Evolutionary conservation across 768 basidiomycete species (phyloP).

Genomic region (Leccinum uliginosum): DNA sequence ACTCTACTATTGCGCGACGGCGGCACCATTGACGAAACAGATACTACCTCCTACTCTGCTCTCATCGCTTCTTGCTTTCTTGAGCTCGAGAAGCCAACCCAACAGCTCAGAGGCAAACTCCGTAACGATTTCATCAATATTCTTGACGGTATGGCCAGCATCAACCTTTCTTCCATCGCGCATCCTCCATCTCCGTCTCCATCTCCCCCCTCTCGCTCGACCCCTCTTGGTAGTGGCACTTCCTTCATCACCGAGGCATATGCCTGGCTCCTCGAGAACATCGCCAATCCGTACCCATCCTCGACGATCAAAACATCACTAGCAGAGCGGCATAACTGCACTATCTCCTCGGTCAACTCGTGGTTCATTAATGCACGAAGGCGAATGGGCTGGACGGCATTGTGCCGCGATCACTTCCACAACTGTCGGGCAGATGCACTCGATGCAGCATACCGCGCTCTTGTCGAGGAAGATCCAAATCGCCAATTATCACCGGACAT

Average conservation of each 20-base stretch:
- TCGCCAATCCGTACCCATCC: slow-evolving; percentile 50
- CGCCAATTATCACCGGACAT: not conserved
- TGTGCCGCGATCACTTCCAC: slow-evolving; percentile 29
- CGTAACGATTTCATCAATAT: not conserved
- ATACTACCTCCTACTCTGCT: not conserved
- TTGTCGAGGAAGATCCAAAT: slow-evolving; percentile 15
- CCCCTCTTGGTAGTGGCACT: too few species aligned
- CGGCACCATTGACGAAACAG: too few species aligned
- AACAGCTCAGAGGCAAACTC: not conserved
- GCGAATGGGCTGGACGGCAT: slow-evolving; percentile 47
- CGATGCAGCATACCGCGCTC: slow-evolving; percentile 22
- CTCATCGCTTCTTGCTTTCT: not conserved
- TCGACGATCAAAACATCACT: slow-evolving; percentile 25
- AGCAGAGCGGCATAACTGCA: slow-evolving; percentile 16
- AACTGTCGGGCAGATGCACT: slow-evolving; percentile 21
- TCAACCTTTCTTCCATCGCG: not conserved
- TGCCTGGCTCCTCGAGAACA: slow-evolving; percentile 41
- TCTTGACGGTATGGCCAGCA: not conserved
- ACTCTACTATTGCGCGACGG: not conserved
- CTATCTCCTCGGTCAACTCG: slow-evolving; percentile 31
- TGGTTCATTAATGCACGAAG: slow-evolving; percentile 47
- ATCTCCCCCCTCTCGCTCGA: too few species aligned
- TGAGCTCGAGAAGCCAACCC: not conserved
- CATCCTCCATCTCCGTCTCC: not conserved
- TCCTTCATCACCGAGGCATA: slow-evolving; percentile 25